Evolutionary conservation across 2,329 filamentous ascomycete species (phyloP).

Genomic region (Apiospora phragmitis): DNA sequence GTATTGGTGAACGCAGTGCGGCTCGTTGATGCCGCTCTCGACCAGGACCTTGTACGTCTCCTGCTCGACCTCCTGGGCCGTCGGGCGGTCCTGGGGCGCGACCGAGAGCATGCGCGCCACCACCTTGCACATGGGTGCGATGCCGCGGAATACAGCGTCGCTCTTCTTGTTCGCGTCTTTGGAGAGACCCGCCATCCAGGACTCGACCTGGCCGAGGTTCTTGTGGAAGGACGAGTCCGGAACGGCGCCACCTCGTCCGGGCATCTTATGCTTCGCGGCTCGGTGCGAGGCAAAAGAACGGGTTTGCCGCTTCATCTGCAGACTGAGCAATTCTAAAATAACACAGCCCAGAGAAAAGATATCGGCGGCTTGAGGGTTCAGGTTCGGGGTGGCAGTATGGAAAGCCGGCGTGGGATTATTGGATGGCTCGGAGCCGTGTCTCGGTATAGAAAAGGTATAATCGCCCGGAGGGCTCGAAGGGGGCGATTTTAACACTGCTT

Average conservation of each 20-base stretch:
- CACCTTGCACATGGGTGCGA: slow-evolving; percentile 53
- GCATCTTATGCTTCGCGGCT: slow-evolving; percentile 61
- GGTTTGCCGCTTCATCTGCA: slow-evolving; percentile 67
- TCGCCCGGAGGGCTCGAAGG: slow-evolving; percentile 37
- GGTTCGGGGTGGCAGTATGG: slow-evolving; percentile 41
- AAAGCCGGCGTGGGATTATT: slow-evolving; percentile 33
- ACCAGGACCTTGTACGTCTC: slow-evolving; percentile 54
- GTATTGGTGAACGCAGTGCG: slow-evolving; percentile 56
- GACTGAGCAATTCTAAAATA: slow-evolving; percentile 69
- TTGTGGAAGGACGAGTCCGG: slow-evolving; percentile 72
- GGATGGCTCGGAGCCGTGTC: slow-evolving; percentile 30
- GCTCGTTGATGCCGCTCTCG: slow-evolving; percentile 49
- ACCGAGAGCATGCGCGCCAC: slow-evolving; percentile 55
- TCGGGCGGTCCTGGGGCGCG: slow-evolving; percentile 53
- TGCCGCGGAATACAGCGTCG: slow-evolving; percentile 49
- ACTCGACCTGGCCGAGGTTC: slow-evolving; percentile 67
- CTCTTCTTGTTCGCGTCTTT: slow-evolving; percentile 57
- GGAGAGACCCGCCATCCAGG: slow-evolving; percentile 64
- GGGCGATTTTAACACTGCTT: slow-evolving; percentile 31
- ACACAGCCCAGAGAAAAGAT: slow-evolving; percentile 74
- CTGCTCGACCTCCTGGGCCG: slow-evolving; percentile 52
- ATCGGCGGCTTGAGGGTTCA: slow-evolving; percentile 62
- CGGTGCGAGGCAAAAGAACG: slow-evolving; percentile 68
- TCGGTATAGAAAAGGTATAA: slow-evolving; percentile 31
- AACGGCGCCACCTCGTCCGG: slow-evolving; percentile 59